Base-by-base conservation (phyloP, 306 rosid genomes). In the Amphicarpaea edgeworthii region DNA sequence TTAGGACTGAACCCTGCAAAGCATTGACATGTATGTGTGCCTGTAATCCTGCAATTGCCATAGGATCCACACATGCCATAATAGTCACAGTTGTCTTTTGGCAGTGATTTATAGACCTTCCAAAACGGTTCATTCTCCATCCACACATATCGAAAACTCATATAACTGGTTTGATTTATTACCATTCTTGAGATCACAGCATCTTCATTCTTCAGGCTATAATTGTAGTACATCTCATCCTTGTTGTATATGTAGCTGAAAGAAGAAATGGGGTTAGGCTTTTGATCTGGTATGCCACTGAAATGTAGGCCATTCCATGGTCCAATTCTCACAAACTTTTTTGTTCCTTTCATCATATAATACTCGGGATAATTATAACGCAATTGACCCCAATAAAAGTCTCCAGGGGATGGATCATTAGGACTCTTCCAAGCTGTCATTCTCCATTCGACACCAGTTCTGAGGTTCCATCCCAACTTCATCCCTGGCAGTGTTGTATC, bases 401-500 rank as follows among this genome's bases (percentile, higher is more conserved):
- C 53, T 41, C 82, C 90, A 1, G 79, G 85, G 21, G 88, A 84
- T 12, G 90, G 88, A 14, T 88, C 93, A 0, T 59, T 49, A 3
- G 82, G 19, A 62, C 68, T 84, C 61, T 77, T 87, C 90, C 93
- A 87, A 11, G 93, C 71, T 19, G 85, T 77, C 26, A 88, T 15
- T 11, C 41, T 19, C 30, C 84, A 41, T 3, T 87, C 75, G 0
- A 60, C 34, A 53, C 84, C 76, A 8, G 68, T 88, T 41, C 73
- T 75, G 12, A 84, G 81, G 76, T 90, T 66, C 88, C 84, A 50
- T 12, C 93, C 90, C 9, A 91, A 5, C 70, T 87, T 88, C 96
- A 87, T 85, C 4, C 76, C 86, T 2, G 86, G 83, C 7, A 85
- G 65, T 5, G 61, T 10, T 30, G 93, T 88, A 63, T 91, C 91